phyloP scores from a whole-genome alignment of 129 eudicot species.

The Scalesia atractyloides region DNA sequence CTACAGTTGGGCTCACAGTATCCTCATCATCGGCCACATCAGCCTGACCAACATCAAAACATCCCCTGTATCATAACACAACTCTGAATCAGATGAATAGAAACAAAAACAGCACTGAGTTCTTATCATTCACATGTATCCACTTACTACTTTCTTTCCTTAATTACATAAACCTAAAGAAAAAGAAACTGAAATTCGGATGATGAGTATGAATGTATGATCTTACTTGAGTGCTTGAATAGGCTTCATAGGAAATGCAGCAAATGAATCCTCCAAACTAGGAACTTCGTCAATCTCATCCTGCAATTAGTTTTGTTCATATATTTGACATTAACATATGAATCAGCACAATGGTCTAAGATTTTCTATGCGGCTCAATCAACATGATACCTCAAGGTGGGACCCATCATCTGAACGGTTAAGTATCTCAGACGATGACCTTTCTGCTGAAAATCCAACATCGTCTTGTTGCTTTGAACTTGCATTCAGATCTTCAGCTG shows the following conservation, averaged over 20 bases:
- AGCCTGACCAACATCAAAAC: slow-evolving; percentile 86
- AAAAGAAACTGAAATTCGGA: neutral
- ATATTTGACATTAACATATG: neutral
- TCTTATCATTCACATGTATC: slow-evolving; percentile 13
- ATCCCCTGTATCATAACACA: slow-evolving; percentile 63
- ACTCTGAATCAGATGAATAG: slow-evolving; percentile 13
- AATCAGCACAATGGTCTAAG: neutral
- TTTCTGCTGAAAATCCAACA: slow-evolving; percentile 39
- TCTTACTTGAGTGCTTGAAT: slow-evolving; percentile 93
- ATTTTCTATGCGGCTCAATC: neutral
- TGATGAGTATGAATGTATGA: slow-evolving; percentile 17
- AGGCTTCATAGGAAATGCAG: slow-evolving; percentile 90
- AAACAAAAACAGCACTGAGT: slow-evolving; percentile 3
- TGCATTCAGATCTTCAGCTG: slow-evolving; percentile 42
- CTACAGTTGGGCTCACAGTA: slow-evolving; percentile 47
- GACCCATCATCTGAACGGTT: slow-evolving; percentile 43
- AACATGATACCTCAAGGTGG: slow-evolving; percentile 57
- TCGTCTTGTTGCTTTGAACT: slow-evolving; percentile 49
- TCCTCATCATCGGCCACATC: slow-evolving; percentile 46
- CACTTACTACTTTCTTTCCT: slow-evolving; percentile 11
- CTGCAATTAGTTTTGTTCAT: slow-evolving; percentile 37
- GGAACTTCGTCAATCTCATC: slow-evolving; percentile 61
- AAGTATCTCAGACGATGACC: slow-evolving; percentile 40
- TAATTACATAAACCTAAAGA: neutral
- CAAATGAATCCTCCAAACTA: slow-evolving; percentile 75